phyloP scores from a whole-genome alignment of 139 green algal genomes.

The Volvox africanus region DNA sequence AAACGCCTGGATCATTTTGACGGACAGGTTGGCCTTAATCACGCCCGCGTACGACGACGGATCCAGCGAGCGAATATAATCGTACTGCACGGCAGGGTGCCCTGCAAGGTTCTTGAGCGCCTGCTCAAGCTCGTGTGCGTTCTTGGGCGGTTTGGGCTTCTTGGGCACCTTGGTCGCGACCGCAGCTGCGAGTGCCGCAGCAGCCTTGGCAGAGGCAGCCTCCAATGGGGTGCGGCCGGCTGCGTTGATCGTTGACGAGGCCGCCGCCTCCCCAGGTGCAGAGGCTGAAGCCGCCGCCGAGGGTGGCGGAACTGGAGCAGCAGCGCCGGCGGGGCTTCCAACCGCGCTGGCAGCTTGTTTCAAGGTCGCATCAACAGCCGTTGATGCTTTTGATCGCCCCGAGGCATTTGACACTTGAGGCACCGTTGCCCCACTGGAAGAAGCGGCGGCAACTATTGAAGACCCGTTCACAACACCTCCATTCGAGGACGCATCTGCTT shows the following conservation, averaged over 20 bases:
- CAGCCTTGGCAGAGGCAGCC: constrained; percentile 17
- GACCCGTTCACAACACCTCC: no score
- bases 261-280: background rate
- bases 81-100: constrained; percentile 21
- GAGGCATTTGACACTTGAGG: no score
- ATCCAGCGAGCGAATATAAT: constrained; percentile 16
- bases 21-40: constrained; percentile 33
- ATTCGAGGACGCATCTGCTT: no score
- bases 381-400: no score
- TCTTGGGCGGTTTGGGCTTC: constrained; percentile 28
- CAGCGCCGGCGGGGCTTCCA: no score
- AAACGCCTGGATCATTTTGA: background rate
- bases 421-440: no score
- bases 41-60: constrained; percentile 9
- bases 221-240: background rate
- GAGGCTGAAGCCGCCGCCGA: background rate
- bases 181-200: background rate
- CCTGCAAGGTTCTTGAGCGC: constrained; percentile 31
- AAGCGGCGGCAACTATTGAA: no score
- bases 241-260: no score
- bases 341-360: no score
- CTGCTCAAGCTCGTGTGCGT: constrained; percentile 45
- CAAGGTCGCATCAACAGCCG: no score
- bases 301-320: background rate
- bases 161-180: constrained; percentile 7